A percentile compares a stretch with the other conserved stretches of the same genome.
Evolutionary conservation across 352 stramenopile genomes (phyloP).

Genomic region (Pythium aquatile): DNA sequence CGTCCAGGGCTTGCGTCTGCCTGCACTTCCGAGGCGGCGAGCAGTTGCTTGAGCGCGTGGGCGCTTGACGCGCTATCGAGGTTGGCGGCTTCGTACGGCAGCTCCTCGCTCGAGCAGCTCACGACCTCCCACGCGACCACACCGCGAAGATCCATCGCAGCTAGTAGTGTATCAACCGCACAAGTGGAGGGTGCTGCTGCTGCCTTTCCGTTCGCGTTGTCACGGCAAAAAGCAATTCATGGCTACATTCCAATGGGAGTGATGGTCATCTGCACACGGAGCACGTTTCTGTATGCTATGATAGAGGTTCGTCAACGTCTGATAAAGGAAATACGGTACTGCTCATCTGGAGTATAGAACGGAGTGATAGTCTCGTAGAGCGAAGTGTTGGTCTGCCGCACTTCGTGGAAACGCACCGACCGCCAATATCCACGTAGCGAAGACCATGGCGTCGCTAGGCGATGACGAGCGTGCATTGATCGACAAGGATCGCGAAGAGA

Average conservation of each 20-base stretch:
- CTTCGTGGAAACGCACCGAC: conserved; percentile 9
- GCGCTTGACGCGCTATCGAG: conserved; percentile 14
- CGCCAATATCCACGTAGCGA: background rate
- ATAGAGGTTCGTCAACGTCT: background rate
- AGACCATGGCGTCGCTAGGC: conserved; percentile 62
- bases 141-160: conserved; percentile 10
- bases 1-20: background rate
- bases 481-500: conserved; percentile 65
- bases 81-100: conserved; percentile 20
- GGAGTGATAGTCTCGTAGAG: background rate
- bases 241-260: background rate
- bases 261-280: conserved; percentile 17
- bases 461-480: conserved; percentile 74
- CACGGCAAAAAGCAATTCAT: background rate
- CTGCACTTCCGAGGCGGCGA: background rate
- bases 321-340: background rate
- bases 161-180: background rate
- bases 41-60: conserved; percentile 1
- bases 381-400: conserved; percentile 8
- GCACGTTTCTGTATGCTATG: conserved; percentile 8
- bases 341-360: conserved; percentile 5
- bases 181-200: too few species aligned
- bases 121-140: conserved; percentile 35
- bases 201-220: too few species aligned
- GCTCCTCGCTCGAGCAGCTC: conserved; percentile 40